phyloP scores from a whole-genome alignment of 2,329 filamentous ascomycete genomes.

The Podosphaera fusca region DNA sequence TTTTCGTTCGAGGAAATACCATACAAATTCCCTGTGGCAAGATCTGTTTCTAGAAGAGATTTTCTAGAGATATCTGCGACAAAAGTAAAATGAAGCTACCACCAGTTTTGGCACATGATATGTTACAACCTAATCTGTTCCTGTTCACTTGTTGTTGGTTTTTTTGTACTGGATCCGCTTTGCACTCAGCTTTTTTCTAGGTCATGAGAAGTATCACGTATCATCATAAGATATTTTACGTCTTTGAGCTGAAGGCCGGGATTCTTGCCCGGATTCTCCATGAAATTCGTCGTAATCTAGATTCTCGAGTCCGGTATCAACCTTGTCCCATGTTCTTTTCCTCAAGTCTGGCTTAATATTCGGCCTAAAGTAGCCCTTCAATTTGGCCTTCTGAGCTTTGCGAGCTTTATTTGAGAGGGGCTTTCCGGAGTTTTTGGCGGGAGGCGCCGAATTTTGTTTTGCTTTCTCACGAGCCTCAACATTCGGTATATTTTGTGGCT shows the following conservation, averaged over 20 bases:
- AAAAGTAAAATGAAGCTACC: no score
- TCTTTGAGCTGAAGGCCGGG: conserved; percentile 18
- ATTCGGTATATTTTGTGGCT: neutral
- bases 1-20: conserved; percentile 3
- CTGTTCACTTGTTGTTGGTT: no score
- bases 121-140: no score
- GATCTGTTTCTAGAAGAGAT: neutral
- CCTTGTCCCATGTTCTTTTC: conserved; percentile 44
- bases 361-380: conserved; percentile 17
- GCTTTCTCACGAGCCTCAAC: conserved; percentile 7
- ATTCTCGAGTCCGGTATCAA: conserved; percentile 34
- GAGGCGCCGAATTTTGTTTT: neutral
- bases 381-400: conserved; percentile 9
- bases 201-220: neutral
- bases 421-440: neutral
- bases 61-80: no score
- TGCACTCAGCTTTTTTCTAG: no score
- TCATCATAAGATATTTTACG: conserved; percentile 26
- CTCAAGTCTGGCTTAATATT: conserved; percentile 34
- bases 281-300: conserved; percentile 33
- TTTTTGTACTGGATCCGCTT: no score
- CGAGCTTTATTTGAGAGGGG: conserved; percentile 7
- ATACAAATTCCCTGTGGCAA: neutral
- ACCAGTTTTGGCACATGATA: no score
- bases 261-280: conserved; percentile 5